Percentiles rank a stretch among this genome's conserved stretches.
phyloP scores from a whole-genome alignment of 352 stramenopile genomes.

The Pythium diclinum region DNA sequence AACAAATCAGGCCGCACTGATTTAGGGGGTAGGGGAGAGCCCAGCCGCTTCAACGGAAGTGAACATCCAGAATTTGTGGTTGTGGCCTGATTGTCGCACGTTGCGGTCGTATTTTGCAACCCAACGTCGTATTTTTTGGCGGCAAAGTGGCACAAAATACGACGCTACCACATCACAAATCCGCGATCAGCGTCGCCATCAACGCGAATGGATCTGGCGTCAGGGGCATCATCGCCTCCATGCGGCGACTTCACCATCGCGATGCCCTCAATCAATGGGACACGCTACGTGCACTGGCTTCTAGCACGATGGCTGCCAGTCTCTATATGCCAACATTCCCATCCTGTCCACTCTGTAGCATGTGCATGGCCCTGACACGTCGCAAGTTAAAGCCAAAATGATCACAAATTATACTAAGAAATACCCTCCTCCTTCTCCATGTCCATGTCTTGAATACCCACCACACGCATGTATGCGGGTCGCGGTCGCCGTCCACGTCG shows the following conservation, averaged over 20 bases:
- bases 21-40: background rate
- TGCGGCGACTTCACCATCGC: background rate
- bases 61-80: background rate
- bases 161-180: background rate
- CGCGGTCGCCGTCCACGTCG: constrained; percentile 8
- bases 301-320: too few species aligned
- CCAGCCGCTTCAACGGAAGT: background rate
- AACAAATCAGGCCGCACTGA: constrained; percentile 1
- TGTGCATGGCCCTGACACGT: background rate
- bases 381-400: background rate
- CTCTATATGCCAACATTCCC: background rate
- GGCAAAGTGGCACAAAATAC: background rate
- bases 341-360: background rate
- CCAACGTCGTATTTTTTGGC: background rate
- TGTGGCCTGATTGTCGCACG: background rate
- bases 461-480: too few species aligned
- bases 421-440: background rate
- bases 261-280: background rate
- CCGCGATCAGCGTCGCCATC: background rate
- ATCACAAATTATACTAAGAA: constrained; percentile 12
- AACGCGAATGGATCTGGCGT: background rate
- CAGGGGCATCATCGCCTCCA: background rate
- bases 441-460: background rate
- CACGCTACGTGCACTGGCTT: background rate
- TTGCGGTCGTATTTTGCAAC: background rate